Evolutionary conservation across 805 yeast species (phyloP).

Genomic region (Yamadazyma sp.): DNA sequence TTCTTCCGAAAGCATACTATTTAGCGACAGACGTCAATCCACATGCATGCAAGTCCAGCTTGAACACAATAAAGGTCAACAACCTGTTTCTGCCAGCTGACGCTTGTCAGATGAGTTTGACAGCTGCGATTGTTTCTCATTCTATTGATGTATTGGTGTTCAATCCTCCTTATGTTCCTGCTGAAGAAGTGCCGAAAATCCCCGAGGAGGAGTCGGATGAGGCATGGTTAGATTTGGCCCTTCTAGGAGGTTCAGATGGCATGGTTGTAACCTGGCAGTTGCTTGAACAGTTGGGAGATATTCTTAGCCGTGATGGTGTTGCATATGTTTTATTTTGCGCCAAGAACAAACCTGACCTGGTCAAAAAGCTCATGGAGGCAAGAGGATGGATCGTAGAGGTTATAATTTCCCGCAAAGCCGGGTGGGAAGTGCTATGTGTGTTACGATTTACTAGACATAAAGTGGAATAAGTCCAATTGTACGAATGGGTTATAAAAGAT

Average conservation of each 20-base stretch:
- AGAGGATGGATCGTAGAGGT: slow-evolving; percentile 53
- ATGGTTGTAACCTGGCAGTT: slow-evolving; percentile 79
- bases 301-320: slow-evolving; percentile 59
- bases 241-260: slow-evolving; percentile 87
- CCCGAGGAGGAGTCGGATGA: slow-evolving; percentile 50
- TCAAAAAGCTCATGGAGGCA: slow-evolving; percentile 47
- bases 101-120: slow-evolving; percentile 54
- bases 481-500: too few relatives aligned
- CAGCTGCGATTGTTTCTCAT: slow-evolving; percentile 45
- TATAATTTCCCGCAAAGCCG: slow-evolving; percentile 77
- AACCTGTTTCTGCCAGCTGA: slow-evolving; percentile 18
- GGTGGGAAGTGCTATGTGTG: slow-evolving; percentile 90
- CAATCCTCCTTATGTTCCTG: slow-evolving; percentile 97
- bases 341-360: slow-evolving; percentile 73
- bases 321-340: slow-evolving; percentile 94
- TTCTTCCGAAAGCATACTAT: slow-evolving; percentile 52
- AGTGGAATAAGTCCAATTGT: too few relatives aligned
- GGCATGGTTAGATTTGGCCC: slow-evolving; percentile 85
- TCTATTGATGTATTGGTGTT: slow-evolving; percentile 74
- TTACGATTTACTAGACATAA: slow-evolving; percentile 54
- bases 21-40: slow-evolving; percentile 82
- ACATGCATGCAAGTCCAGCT: slow-evolving; percentile 58
- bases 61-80: slow-evolving; percentile 24
- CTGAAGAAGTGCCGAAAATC: slow-evolving; percentile 63
- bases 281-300: slow-evolving; percentile 50